phyloP scores from a whole-genome alignment of 2,329 filamentous ascomycete species.

The Penicillium sp. region DNA sequence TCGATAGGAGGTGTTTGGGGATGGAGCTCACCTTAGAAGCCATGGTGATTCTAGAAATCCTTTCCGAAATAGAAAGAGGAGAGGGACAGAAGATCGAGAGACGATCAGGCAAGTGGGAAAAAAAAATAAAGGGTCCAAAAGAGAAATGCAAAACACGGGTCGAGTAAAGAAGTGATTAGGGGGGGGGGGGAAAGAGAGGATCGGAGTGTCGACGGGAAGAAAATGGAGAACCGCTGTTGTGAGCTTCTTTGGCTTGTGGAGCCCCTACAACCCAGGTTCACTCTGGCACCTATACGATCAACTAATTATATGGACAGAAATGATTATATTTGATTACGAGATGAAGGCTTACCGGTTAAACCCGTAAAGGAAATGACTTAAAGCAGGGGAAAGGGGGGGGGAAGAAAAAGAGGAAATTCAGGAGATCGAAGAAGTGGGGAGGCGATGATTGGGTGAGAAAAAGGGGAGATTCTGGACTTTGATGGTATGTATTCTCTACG shows the following conservation, averaged over 20 bases:
- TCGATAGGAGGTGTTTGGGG: neutral
- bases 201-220: constrained; percentile 10
- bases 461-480: constrained; percentile 5
- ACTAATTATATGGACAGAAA: neutral
- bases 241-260: neutral
- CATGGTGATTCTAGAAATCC: constrained; percentile 13
- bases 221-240: constrained; percentile 13
- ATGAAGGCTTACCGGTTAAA: neutral
- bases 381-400: neutral
- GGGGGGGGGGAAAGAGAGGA: constrained; percentile 5
- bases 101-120: neutral
- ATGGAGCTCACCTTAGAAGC: constrained; percentile 24
- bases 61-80: neutral
- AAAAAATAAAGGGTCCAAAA: neutral
- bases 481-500: neutral
- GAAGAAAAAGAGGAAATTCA: neutral
- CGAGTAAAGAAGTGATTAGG: neutral
- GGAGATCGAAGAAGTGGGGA: neutral
- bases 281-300: neutral
- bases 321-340: neutral
- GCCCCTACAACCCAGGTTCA: neutral
- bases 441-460: neutral
- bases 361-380: neutral
- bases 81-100: neutral
- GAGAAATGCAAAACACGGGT: neutral